phyloP scores from a whole-genome alignment of 345 rosid genomes.

The Gossypium mustelinum region DNA sequence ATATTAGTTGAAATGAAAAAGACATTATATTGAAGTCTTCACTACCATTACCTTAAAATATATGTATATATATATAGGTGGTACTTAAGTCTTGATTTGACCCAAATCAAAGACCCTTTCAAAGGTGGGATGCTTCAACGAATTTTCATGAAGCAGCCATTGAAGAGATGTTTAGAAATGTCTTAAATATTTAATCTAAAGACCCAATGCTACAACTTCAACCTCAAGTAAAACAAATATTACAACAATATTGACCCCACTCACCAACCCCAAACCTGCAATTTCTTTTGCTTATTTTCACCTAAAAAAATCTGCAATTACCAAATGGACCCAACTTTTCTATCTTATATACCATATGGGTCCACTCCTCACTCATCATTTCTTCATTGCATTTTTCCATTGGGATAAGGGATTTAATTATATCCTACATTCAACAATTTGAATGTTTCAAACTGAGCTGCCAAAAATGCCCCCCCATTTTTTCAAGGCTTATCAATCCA shows the following conservation, averaged over 20 bases:
- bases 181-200: neutral
- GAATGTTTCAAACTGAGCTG: neutral
- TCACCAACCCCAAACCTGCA: neutral
- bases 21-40: too few species aligned
- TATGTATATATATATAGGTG: neutral
- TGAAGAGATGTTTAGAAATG: neutral
- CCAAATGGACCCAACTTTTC: neutral
- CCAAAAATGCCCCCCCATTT: neutral
- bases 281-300: neutral
- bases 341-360: neutral
- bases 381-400: too few species aligned
- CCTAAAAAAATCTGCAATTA: neutral
- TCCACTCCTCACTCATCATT: neutral
- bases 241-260: neutral
- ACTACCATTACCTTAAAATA: too few species aligned
- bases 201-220: neutral
- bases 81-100: neutral
- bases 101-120: neutral
- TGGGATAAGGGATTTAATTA: too few species aligned
- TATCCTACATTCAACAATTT: too few species aligned
- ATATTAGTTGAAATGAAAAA: neutral
- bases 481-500: conserved; percentile 48
- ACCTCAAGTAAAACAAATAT: neutral
- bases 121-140: neutral
- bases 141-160: neutral